Base-by-base conservation (phyloP, 345 rosid species). In the Atalantia buxifolia region DNA sequence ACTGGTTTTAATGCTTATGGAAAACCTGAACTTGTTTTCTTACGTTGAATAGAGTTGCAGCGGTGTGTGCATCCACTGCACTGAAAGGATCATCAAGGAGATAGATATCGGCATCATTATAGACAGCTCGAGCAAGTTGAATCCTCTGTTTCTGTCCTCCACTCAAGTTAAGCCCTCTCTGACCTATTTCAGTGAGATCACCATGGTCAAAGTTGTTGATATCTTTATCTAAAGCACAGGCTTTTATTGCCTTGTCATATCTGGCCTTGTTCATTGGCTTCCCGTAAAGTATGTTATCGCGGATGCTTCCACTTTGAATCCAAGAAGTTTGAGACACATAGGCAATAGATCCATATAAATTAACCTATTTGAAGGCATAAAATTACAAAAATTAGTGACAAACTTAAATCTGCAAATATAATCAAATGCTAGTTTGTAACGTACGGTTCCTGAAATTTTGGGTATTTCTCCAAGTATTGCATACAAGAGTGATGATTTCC, bases 101-200 rank as follows among this genome's bases (percentile, higher is more conserved):
- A 81, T 90, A 92, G 65, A 90, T 88, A 80, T 92, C 92, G 4
- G 93, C 94, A 42, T 93, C 91, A 0, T 85, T 89, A 38, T 93
- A 93, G 78, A 91, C 87, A 6, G 93, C 98, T 35, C 98, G 88
- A 8, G 94, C 96, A 40, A 93, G 89, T 83, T 91, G 94, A 81
- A 93, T 89, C 80, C 98, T 85, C 81, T 92, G 96, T 79, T 90
- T 93, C 86, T 93, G 98, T 74, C 98, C 98, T 74, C 98, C 96
- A n/a, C 98, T 93, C 93, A 92, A 80, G 86, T 93, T 92, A 78
- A 93, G 85, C 59, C 96, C 96, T 84, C 98, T 85, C 80, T 93
- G 93, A 71, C 98, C 94, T 75, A 93, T 92, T 81, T 91, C 94
- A 2, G 94, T 93, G 67, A 88, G 89, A 81, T 93, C 98, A 48